phyloP scores from a whole-genome alignment of 2,329 filamentous ascomycete species.

The Trichoderma aggressivum region DNA sequence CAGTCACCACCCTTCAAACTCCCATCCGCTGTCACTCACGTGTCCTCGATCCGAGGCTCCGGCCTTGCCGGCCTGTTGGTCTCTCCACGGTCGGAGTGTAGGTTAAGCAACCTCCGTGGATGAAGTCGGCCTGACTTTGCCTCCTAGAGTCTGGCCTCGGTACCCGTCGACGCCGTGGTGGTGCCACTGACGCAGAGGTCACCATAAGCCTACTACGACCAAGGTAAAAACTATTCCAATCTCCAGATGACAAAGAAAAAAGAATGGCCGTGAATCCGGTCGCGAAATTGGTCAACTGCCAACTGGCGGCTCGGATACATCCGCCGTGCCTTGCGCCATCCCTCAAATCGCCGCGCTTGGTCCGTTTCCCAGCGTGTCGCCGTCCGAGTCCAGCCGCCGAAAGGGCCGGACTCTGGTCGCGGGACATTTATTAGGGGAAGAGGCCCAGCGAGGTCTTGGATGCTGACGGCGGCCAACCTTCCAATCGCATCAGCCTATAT shows the following conservation, averaged over 20 bases:
- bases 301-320: not conserved
- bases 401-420: not conserved
- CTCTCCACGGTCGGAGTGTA: not conserved
- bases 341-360: not conserved
- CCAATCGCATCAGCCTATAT: not conserved
- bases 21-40: not conserved
- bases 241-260: not conserved
- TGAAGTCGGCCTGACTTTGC: not conserved
- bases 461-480: not conserved
- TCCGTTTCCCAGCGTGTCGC: conserved; percentile 2
- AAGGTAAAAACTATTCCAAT: not conserved
- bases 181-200: conserved; percentile 11
- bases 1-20: not conserved
- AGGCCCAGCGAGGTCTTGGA: not conserved
- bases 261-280: not conserved
- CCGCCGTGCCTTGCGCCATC: conserved; percentile 13
- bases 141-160: not conserved
- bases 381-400: conserved; percentile 7
- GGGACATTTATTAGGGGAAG: not conserved
- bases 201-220: not conserved
- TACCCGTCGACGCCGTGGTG: conserved; percentile 4
- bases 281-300: not conserved
- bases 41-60: not conserved
- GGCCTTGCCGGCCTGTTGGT: not conserved
- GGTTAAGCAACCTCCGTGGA: conserved; percentile 3